Evolutionary conservation across 768 basidiomycete species (phyloP).

Genomic region (Pisolithus marmoratus): DNA sequence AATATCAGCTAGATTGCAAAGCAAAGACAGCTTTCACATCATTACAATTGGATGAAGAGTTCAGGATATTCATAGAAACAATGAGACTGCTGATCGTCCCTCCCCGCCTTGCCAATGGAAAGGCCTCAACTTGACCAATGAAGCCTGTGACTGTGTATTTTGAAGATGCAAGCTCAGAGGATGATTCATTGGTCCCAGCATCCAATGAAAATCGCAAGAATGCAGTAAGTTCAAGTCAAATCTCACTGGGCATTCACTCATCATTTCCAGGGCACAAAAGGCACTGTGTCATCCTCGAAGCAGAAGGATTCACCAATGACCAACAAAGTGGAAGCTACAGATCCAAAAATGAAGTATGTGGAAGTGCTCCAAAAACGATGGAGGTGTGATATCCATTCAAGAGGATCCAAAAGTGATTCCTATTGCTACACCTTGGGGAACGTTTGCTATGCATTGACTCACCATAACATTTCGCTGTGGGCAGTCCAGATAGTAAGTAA

Average conservation of each 20-base stretch:
- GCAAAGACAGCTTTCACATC: background rate
- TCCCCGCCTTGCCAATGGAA: background rate
- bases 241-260: background rate
- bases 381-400: background rate
- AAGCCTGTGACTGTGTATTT: background rate
- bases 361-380: background rate
- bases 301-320: background rate
- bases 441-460: background rate
- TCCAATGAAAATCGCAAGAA: background rate
- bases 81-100: background rate
- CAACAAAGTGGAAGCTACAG: background rate
- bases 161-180: background rate
- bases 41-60: background rate
- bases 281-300: background rate
- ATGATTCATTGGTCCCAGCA: background rate
- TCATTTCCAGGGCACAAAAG: background rate
- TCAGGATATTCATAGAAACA: background rate
- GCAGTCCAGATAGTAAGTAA: conserved; percentile 1
- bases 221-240: background rate
- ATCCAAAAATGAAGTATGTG: background rate
- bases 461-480: background rate
- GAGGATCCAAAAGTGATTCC: background rate
- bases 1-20: conserved; percentile 4
- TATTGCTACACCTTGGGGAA: background rate
- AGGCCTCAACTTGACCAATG: background rate